phyloP scores from a whole-genome alignment of 2,329 filamentous ascomycete genomes.

The Daldinia sp. region DNA sequence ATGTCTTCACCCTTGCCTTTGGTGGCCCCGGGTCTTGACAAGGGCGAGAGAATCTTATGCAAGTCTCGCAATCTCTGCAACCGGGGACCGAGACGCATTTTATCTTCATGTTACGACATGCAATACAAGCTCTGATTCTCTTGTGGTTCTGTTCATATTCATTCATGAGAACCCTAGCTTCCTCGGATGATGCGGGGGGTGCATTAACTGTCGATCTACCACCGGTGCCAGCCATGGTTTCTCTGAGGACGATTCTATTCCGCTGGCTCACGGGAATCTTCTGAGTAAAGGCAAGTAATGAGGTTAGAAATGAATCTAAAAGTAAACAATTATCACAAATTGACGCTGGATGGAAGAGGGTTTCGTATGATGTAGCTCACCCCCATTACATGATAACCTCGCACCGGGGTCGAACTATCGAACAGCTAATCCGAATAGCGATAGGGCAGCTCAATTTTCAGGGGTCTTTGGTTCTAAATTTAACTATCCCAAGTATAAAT shows the following conservation, averaged over 20 bases:
- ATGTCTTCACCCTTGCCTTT: conserved; percentile 30
- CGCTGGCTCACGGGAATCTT: background rate
- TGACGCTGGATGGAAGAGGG: background rate
- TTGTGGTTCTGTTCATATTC: conserved; percentile 13
- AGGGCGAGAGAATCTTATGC: conserved; percentile 27
- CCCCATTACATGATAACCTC: conserved; percentile 6
- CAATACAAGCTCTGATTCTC: conserved; percentile 25
- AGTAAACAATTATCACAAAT: background rate
- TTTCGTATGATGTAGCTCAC: conserved; percentile 7
- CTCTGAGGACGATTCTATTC: background rate
- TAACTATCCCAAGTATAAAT: background rate
- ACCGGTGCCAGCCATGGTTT: conserved; percentile 4
- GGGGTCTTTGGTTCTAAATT: background rate
- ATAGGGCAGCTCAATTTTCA: background rate
- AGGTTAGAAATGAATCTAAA: background rate
- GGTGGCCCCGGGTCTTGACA: conserved; percentile 33
- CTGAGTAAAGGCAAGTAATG: background rate
- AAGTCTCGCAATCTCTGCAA: conserved; percentile 26
- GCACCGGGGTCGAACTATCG: conserved; percentile 13
- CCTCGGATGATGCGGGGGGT: conserved; percentile 3
- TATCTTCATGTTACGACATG: conserved; percentile 35
- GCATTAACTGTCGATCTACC: background rate
- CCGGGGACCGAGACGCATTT: conserved; percentile 31
- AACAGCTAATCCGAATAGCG: background rate
- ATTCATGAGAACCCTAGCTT: conserved; percentile 7